Percentiles rank a stretch among this genome's conserved stretches.
Evolutionary conservation across 495 filamentous ascomycete species (phyloP).

Genomic region (Choiromyces venosus): DNA sequence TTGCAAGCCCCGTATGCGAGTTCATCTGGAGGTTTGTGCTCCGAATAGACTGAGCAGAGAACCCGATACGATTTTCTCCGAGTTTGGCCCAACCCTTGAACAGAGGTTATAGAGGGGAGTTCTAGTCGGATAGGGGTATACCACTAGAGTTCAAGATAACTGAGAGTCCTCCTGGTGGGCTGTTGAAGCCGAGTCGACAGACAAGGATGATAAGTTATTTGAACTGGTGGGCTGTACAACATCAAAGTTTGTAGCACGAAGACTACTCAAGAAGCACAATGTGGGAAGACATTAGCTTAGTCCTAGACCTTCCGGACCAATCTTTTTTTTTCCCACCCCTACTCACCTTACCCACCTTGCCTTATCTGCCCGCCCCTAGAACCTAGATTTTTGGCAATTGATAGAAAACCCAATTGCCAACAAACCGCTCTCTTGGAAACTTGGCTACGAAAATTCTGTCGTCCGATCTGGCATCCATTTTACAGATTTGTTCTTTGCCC

Average conservation of each 20-base stretch:
- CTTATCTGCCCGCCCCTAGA: not conserved
- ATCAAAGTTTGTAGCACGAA: not conserved
- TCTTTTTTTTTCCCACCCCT: not conserved
- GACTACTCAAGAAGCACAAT: not conserved
- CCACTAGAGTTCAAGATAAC: not conserved
- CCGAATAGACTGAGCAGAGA: not conserved
- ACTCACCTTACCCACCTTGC: not conserved
- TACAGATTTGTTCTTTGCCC: not conserved
- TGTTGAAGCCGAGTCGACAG: no score
- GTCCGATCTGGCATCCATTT: not conserved
- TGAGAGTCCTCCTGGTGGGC: not conserved
- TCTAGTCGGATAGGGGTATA: not conserved
- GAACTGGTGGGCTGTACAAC: not conserved
- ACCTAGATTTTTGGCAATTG: not conserved
- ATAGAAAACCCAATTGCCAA: not conserved
- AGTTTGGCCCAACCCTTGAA: not conserved
- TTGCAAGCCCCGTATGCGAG: not conserved
- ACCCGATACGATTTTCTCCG: not conserved
- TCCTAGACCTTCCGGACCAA: not conserved
- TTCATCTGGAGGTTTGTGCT: not conserved
- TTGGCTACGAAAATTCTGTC: not conserved
- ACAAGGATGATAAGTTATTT: no score
- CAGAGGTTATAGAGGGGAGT: not conserved
- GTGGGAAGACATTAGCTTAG: not conserved
- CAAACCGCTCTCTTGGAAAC: not conserved